Base-by-base conservation (phyloP, 176 grass and related monocot genomes). In the Ensete ventricosum region DNA sequence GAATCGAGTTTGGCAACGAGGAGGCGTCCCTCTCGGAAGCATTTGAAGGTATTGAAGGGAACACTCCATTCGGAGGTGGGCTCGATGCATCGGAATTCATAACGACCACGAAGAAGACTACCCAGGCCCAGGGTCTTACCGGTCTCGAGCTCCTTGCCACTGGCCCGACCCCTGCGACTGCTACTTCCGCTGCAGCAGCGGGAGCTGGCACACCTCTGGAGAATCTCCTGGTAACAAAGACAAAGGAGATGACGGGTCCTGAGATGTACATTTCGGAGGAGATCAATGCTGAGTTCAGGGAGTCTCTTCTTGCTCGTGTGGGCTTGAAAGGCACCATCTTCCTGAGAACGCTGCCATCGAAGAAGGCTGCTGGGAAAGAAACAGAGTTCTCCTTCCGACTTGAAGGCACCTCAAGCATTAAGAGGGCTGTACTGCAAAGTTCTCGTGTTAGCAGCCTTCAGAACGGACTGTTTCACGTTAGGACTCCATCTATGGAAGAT, bases 81-180 rank as follows among this genome's bases (percentile, higher is more conserved):
- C 84, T 99, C 9, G 95, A 94, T 87, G 95, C 91, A 53, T 99
- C 90, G 0, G 95, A 99, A 73, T 99, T 99, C 81, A 91, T 99
- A 69, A 94, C 90, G 10, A 94, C 95, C n/a, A 89, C 73, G 1
- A 94, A 87, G 79, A 99, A 90, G 76, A 71, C 87, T 69, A 76
- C 80, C 62, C 89, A 91, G 76, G 82, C 87, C 64, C 77, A 84
- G 83, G 82, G 73, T 69, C 64, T 96, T 55, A 99, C 82, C 29
- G 90, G 88, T 70, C 84, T 99, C 75, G 95, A 99, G 84, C 53
- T 99, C 19, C 84, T 99, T 20, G 95, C 76, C 54, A 74, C 80
- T 29, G 93, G 82, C 53, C 65, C 81, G 29, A 76, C 73, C 27
- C 81, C 88, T 50, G 77, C 82, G 29, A 25, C 82, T 20, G 89